These are phyloP conservation scores for Brassica incana DNA, from an alignment of 345 rosid species.

Conservation along the genomic window DNA sequence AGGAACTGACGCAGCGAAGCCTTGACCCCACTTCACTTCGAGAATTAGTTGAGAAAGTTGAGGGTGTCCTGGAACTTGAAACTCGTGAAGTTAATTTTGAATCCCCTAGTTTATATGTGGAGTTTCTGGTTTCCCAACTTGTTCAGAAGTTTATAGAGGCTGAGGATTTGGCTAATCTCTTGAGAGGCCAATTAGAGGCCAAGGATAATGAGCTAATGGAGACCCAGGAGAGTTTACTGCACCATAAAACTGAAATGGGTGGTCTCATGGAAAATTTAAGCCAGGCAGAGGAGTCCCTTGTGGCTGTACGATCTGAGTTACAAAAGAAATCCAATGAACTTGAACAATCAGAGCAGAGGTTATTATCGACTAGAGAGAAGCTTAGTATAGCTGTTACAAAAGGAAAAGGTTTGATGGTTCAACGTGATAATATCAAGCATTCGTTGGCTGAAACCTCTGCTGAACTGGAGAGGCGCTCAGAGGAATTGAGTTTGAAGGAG, in stretches of 20 bases:
- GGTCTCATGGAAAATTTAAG: conserved; percentile 53
- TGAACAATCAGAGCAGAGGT: conserved; percentile 82
- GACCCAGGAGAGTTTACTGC: conserved; percentile 55
- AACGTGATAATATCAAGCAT: conserved; percentile 80
- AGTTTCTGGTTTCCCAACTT: conserved; percentile 66
- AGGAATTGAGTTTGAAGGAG: conserved; percentile 76
- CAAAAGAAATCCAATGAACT: conserved; percentile 64
- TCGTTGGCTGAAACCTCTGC: conserved; percentile 65
- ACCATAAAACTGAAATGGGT: conserved; percentile 58
- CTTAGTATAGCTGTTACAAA: conserved; percentile 93
- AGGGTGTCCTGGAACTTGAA: conserved; percentile 59
- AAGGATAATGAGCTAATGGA: conserved; percentile 52
- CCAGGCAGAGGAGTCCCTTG: conserved; percentile 60
- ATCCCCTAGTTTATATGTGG: conserved; percentile 49
- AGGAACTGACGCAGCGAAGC: conserved; percentile 52
- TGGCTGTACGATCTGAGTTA: conserved; percentile 48
- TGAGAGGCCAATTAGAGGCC: conserved; percentile 46
- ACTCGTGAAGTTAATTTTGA: conserved; percentile 38
- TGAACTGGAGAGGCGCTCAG: conserved; percentile 71
- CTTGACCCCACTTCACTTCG: conserved; percentile 51
- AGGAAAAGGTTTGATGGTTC: conserved; percentile 87
- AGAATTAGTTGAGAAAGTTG: conserved; percentile 56
- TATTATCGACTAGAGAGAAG: conserved; percentile 84
- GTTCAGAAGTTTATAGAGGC: conserved; percentile 60
- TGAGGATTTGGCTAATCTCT: conserved; percentile 41